Base-by-base conservation (phyloP, 2,329 filamentous ascomycete species). In the Penicillium occitanis region DNA sequence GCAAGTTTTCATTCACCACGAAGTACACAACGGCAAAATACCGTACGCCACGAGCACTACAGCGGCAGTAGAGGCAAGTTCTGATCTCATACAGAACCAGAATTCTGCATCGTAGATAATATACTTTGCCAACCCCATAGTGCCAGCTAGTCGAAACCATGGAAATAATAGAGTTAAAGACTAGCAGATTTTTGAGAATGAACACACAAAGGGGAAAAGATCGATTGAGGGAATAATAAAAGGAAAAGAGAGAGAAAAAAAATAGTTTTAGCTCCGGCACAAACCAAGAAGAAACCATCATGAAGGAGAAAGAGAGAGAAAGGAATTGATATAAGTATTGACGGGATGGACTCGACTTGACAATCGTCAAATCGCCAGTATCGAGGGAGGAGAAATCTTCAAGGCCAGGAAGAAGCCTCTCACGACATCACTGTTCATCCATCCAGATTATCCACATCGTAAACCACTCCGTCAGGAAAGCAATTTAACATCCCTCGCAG, bases 401-500 rank as follows among this genome's bases (percentile, higher is more conserved):
- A 28, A 50, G 44, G 17, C 46, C 46, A 50, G 46, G 25, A 51
- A 51, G 48, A 50, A 25, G 22, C 22, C 7, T 28, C 46, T 50
- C 37, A 17, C 37, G 4, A 13, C 37, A 40, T 40, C 14, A 17
- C 42, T 19, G n/a, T 11, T 46, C 11, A 14, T 25, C 22, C 46
- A 25, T 17, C 22, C 46, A 28, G 28, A 33, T 37, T 22, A 37
- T 57, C n/a, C 30, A 28, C 48, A 50, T 50, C 22, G 4, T 19
- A 10, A 50, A 50, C 28, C 50, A 50, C 46, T 22, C 33, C 33
- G 10, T 35, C 7, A 33, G 30, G 30, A 33, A 22, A 14, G 3
- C 6, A 25, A 37, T 64, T 53, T 75, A 78, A 68, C 76, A 78
- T 72, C 75, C 72, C 61, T 78, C 76, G 63, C 77, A 81, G 74